Conservation (phyloP, 306 rosid species). For the Fragaria ananassa region DNA sequence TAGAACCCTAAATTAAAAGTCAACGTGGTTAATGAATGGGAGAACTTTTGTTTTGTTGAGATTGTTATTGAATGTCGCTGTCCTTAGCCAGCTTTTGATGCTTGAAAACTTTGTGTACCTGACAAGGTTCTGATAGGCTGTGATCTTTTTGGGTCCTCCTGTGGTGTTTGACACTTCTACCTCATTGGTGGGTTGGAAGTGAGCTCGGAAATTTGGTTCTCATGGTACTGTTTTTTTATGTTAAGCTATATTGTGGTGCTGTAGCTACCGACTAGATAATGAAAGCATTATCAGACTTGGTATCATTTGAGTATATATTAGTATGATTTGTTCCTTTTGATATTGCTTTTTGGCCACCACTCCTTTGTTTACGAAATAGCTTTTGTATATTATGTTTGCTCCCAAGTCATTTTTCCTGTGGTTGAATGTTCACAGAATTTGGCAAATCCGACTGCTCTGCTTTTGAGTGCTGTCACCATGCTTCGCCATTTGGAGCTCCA, state of each 20-base stretch:
- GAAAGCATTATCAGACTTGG: not conserved
- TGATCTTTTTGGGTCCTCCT: not conserved
- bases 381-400: not conserved
- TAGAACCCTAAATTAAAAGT: not conserved
- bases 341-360: not conserved
- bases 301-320: not conserved
- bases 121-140: not conserved
- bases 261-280: not conserved
- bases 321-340: not conserved
- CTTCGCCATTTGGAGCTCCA: slow-evolving; percentile 77
- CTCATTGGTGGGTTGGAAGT: not conserved
- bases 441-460: slow-evolving; percentile 97
- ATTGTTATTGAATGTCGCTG: not conserved
- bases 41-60: no score
- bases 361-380: not conserved
- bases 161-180: not conserved
- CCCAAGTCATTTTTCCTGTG: slow-evolving; percentile 21
- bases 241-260: not conserved
- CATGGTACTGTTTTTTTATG: not conserved
- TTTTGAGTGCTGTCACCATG: slow-evolving; percentile 83
- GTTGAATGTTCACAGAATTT: slow-evolving; percentile 54
- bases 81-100: not conserved
- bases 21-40: not conserved
- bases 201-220: not conserved
- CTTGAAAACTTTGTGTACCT: not conserved